Percentiles rank a stretch among this genome's conserved stretches.
Evolutionary conservation across 2,329 filamentous ascomycete genomes (phyloP).

Genomic region (Paecilomyces formosus): DNA sequence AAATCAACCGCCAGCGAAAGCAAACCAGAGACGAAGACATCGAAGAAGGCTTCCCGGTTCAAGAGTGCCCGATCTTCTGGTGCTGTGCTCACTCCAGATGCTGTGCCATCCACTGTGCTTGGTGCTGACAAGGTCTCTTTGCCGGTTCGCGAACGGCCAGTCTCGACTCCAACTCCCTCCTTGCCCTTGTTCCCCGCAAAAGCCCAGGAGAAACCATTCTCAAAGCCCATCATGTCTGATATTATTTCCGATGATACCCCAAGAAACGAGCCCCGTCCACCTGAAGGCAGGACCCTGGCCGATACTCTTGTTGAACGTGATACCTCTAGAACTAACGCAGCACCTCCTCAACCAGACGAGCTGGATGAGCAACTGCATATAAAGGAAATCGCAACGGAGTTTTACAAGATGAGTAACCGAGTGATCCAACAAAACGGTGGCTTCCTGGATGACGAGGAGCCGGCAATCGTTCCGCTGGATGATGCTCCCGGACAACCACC

Average conservation of each 20-base stretch:
- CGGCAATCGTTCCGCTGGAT: conserved; percentile 58
- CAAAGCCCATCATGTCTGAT: conserved; percentile 25
- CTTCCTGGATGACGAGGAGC: conserved; percentile 65
- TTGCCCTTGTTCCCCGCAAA: conserved; percentile 31
- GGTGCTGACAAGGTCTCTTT: neutral
- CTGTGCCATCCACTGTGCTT: neutral
- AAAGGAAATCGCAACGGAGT: conserved; percentile 73
- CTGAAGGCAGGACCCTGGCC: conserved; percentile 49
- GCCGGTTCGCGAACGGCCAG: conserved; percentile 10
- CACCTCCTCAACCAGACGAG: conserved; percentile 51
- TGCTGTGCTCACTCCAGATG: neutral
- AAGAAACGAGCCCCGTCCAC: conserved; percentile 22
- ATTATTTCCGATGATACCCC: conserved; percentile 8
- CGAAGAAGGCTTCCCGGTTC: conserved; percentile 39
- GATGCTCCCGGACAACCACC: conserved; percentile 52
- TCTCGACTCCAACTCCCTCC: conserved; percentile 13
- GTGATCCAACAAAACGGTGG: conserved; percentile 79
- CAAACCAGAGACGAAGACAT: conserved; percentile 10
- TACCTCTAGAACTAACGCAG: conserved; percentile 19
- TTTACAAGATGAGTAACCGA: conserved; percentile 72
- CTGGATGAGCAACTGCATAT: conserved; percentile 66
- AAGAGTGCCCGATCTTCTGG: conserved; percentile 26
- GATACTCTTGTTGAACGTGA: conserved; percentile 50
- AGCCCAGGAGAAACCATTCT: conserved; percentile 29
- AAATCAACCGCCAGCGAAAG: conserved; percentile 13